These are phyloP conservation scores for Rugonectria rugulosa DNA, from an alignment of 2,329 filamentous ascomycete species.

Conservation along the genomic window DNA sequence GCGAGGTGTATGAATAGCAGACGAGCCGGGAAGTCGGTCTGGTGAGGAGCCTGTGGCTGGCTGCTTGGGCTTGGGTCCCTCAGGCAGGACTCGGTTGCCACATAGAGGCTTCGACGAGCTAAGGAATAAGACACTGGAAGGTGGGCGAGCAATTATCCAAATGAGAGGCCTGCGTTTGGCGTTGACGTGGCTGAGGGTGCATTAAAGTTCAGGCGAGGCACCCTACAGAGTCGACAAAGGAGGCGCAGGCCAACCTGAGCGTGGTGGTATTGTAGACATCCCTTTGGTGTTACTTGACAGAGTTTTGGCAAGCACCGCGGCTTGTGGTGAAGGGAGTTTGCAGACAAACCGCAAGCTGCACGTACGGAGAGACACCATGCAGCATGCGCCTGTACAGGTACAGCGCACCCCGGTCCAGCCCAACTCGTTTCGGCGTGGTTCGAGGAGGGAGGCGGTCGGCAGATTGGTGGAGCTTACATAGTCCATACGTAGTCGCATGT, in stretches of 20 bases:
- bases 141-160: neutral
- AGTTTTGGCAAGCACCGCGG: too few relatives aligned
- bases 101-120: neutral
- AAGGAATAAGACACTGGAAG: neutral
- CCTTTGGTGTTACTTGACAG: neutral
- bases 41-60: neutral
- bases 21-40: neutral
- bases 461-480: neutral
- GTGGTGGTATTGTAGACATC: neutral
- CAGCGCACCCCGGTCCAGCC: too few relatives aligned
- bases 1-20: neutral
- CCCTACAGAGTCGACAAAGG: neutral
- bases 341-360: neutral
- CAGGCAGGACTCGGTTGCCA: neutral
- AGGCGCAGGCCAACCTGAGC: neutral
- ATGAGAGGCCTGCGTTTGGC: neutral
- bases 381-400: neutral
- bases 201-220: neutral
- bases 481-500: too few relatives aligned
- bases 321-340: neutral
- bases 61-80: too few relatives aligned
- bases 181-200: slow-evolving; percentile 1
- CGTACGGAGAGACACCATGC: too few relatives aligned
- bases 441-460: neutral
- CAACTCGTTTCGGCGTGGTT: neutral